Evolutionary conservation across 768 basidiomycete species (phyloP).

Genomic region (Imleria badia): DNA sequence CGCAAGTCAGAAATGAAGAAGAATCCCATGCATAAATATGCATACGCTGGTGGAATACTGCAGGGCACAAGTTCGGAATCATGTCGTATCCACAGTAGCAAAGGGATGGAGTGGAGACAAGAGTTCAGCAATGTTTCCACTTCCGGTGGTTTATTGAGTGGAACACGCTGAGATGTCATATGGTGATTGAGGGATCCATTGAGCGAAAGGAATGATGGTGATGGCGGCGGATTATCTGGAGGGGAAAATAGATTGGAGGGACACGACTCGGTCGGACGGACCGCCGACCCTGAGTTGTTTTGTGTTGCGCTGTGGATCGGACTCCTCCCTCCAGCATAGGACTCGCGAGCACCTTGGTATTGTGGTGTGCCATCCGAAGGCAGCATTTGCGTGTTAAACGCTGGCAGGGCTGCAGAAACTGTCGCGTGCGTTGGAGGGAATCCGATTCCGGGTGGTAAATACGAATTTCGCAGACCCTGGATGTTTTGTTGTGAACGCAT

Average conservation of each 20-base stretch:
- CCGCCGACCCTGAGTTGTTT: not conserved
- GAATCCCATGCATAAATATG: constrained; percentile 46
- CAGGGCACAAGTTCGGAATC: constrained; percentile 27
- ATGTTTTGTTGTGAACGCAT: constrained; percentile 11
- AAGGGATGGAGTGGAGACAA: constrained; percentile 37
- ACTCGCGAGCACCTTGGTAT: not conserved
- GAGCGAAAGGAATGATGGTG: not conserved
- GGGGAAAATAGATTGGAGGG: not conserved
- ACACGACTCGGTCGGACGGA: not conserved
- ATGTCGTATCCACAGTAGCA: constrained; percentile 41
- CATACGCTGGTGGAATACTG: constrained; percentile 37
- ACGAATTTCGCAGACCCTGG: not conserved
- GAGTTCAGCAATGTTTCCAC: constrained; percentile 42
- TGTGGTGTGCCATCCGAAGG: not conserved
- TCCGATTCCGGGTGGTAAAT: not conserved
- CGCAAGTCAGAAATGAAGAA: constrained; percentile 43
- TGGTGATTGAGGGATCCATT: not conserved
- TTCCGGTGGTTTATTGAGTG: constrained; percentile 40
- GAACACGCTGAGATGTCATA: constrained; percentile 9
- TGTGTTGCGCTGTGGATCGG: not conserved
- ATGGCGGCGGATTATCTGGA: not conserved
- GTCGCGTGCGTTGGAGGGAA: not conserved
- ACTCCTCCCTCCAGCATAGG: not conserved
- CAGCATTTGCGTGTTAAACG: not conserved
- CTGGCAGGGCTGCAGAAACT: not conserved